These are phyloP conservation scores for Primulina tabacum DNA, from an alignment of 257 asterid genomes.

Conservation along the genomic window DNA sequence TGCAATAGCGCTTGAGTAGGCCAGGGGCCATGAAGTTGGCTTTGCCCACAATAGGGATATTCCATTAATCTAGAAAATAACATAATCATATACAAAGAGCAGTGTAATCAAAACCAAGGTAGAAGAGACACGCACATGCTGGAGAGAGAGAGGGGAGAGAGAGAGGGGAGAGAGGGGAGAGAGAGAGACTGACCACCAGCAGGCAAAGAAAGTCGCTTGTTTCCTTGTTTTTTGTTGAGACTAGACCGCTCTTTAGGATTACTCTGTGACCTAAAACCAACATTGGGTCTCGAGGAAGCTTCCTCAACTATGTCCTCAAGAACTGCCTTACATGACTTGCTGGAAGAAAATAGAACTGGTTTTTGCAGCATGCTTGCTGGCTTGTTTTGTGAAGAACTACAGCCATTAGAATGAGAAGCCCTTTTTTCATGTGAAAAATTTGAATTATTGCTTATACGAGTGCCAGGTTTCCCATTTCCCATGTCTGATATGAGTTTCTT, in stretches of 20 bases:
- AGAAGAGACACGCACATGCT: background rate
- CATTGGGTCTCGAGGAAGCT: conserved; percentile 41
- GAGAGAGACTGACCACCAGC: conserved; percentile 41
- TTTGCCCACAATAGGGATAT: background rate
- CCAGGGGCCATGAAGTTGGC: background rate
- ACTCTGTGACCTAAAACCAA: conserved; percentile 60
- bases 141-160: background rate
- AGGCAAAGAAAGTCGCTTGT: conserved; percentile 78
- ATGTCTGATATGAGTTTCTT: conserved; percentile 42
- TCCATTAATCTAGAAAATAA: background rate
- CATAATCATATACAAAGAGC: background rate
- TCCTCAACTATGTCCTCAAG: conserved; percentile 38
- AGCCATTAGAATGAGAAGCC: conserved; percentile 47
- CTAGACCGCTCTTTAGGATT: conserved; percentile 71
- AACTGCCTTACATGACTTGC: conserved; percentile 36
- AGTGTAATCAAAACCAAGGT: background rate
- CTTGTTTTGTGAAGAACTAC: conserved; percentile 55
- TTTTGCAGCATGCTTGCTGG: conserved; percentile 36
- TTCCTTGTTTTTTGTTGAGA: conserved; percentile 53
- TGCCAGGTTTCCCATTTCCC: conserved; percentile 36
- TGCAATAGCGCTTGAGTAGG: too few species aligned
- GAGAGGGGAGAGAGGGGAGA: conserved; percentile 17
- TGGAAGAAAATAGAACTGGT: conserved; percentile 29
- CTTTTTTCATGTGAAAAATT: conserved; percentile 41
- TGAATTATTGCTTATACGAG: conserved; percentile 35